A percentile compares a stretch with the other conserved stretches of the same genome.
Evolutionary conservation across 2,329 filamentous ascomycete species (phyloP).

Genomic region (Teratosphaeria zuluensis): DNA sequence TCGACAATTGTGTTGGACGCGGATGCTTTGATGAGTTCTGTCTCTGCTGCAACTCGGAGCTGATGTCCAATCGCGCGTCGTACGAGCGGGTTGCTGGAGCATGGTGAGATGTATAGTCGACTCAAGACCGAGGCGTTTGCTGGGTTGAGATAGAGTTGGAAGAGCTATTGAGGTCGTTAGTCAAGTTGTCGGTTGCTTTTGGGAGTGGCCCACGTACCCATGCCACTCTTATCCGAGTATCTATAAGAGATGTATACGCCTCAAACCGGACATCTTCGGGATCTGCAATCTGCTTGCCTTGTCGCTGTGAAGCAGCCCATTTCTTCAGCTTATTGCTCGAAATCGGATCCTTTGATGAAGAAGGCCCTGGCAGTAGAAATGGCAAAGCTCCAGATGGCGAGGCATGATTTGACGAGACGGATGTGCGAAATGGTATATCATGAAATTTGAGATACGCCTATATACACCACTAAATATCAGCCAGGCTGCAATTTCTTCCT

Average conservation of each 20-base stretch:
- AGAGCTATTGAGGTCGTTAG: conserved; percentile 42
- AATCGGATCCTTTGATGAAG: conserved; percentile 35
- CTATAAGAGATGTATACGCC: conserved; percentile 69
- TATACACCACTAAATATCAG: not conserved
- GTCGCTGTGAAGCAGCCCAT: conserved; percentile 45
- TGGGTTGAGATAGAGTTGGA: conserved; percentile 68
- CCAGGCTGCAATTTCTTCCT: not conserved
- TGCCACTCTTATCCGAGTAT: conserved; percentile 68
- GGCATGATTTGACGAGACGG: conserved; percentile 81
- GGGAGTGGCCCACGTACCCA: conserved; percentile 50
- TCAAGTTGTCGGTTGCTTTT: not conserved
- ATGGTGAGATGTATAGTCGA: conserved; percentile 58
- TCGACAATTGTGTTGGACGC: conserved; percentile 25
- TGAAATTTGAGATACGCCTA: conserved; percentile 77
- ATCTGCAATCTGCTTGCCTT: conserved; percentile 28
- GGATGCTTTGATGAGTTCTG: conserved; percentile 59
- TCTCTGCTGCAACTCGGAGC: conserved; percentile 61
- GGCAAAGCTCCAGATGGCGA: conserved; percentile 82
- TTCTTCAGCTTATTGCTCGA: conserved; percentile 57
- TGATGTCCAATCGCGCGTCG: conserved; percentile 53
- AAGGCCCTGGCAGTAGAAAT: conserved; percentile 53
- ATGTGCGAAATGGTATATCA: conserved; percentile 54
- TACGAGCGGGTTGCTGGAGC: conserved; percentile 53
- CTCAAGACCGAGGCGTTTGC: conserved; percentile 59
- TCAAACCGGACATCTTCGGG: conserved; percentile 51